Evolutionary conservation across 2,329 filamentous ascomycete species (phyloP), one percentile per base, ranked within the genome.

Genomic region (Cladophialophora carrionii): DNA sequence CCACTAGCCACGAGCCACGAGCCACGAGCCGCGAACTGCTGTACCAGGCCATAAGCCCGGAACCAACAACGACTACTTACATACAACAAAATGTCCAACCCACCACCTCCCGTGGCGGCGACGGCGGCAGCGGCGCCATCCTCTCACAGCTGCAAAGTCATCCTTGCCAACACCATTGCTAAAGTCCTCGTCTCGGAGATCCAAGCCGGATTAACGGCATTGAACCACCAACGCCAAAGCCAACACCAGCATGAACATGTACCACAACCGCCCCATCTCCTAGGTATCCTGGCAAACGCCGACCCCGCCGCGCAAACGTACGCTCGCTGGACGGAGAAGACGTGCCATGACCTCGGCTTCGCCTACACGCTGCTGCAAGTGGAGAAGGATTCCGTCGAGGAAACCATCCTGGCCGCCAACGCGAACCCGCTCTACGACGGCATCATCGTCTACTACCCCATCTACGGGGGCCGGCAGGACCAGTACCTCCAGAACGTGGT

Each of bases 401-500:
- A 96, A 72, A 88, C 89, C 70, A 90, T 99, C 74, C 85, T 94
- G 71, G 84, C 85, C 71, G 94, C 94, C 75, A 99, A 99, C 78
- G 81, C 85, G 34, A 91, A 98, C 77, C 76, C 84, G 63, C 75
- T 79, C 17, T 87, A 97, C 68, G 91, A 96, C 78, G 94, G 86
- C 67, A 96, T 97, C 75, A 96, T 99, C 71, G 91, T 99, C 76
- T 99, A 99, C 84, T 99, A 98, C 78, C 95, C 95, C 62, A 96
- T 99, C 79, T 98, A 97, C 78, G 90, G 92, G 80, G 89, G 88
- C 59, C 31, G 57, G 12, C 92, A 96, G 78, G 95, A 99, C 79
- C 90, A 91, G 77, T 98, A 98, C 78, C 87, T 99, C 71, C 94
- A 98, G 80, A 93, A 97, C 80, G 91, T 96, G 2, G 92, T 97